Base-by-base conservation (phyloP, 2,329 filamentous ascomycete species). In the Chrysoporthe cubensis region DNA sequence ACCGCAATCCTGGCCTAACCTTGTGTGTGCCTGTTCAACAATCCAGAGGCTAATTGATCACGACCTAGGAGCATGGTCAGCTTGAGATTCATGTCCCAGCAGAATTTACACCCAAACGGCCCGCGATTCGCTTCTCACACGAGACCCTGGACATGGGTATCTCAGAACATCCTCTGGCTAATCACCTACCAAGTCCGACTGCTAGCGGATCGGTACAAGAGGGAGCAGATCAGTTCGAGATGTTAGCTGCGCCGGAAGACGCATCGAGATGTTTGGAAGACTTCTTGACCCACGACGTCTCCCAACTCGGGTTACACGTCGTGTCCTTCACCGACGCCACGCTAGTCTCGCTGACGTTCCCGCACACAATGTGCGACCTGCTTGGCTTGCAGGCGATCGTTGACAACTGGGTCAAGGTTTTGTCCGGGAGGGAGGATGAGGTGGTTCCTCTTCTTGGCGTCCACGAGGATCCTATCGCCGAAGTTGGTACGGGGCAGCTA, bases 261-360 rank as follows among this genome's bases (percentile, higher is more conserved):
- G 74, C 69, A 1, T 78, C 78, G 1, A 71, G 68, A 13, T 76
- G 70, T 2, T 69, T 83, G 0, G 72, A 77, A 1, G 82, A 84
- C 65, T 83, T 80, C 68, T 60, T 83, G 14, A 72, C 74, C 56
- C 69, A 72, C 4, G 83, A 85, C 71, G 74, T 71, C 21, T 84
- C 84, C 0, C 81, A 82, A 71, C 72, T 87, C 4, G 78, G 78
- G 4, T 74, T 87, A 4, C 82, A 84, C 69, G 75, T 87, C 54
- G 79, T 80, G 3, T 79, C 79, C 0, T 87, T 87, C 71, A 72
- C 71, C 3, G 81, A 88, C 66, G 81, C 82, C 0, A 87, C 85
- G 0, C 72, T 87, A 0, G 75, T 87, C 1, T 77, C 78, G 0
- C 69, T 87, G 0, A 75, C 76, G 1, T 85, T 79, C 75, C 79